Evolutionary conservation across 495 filamentous ascomycete genomes (phyloP).

Genomic region (Penicillium argentinense): DNA sequence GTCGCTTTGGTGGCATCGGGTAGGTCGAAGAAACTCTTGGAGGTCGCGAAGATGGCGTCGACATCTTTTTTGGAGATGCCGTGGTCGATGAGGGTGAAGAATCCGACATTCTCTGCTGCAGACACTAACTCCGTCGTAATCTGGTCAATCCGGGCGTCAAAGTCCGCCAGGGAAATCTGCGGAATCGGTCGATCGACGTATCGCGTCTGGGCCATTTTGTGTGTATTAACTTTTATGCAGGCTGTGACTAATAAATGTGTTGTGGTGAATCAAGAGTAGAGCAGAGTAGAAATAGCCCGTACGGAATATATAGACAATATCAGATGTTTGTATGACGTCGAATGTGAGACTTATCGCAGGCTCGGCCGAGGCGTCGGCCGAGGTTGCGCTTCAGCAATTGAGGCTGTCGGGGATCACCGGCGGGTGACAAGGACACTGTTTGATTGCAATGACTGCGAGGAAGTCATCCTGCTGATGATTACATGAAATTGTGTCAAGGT

Average conservation of each 20-base stretch:
- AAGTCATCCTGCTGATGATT: too few relatives aligned
- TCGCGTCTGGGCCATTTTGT: constrained; percentile 30
- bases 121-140: constrained; percentile 54
- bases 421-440: too few relatives aligned
- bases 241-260: not conserved
- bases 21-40: constrained; percentile 57
- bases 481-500: too few relatives aligned
- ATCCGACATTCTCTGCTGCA: constrained; percentile 62
- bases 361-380: constrained; percentile 15
- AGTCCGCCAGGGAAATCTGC: constrained; percentile 58
- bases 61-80: constrained; percentile 51
- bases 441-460: too few relatives aligned
- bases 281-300: not conserved
- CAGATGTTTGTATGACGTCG: not conserved
- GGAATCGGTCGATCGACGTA: constrained; percentile 53
- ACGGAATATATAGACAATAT: not conserved
- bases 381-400: not conserved
- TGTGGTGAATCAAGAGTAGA: not conserved
- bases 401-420: not conserved
- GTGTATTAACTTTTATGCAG: not conserved
- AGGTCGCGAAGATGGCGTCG: constrained; percentile 51
- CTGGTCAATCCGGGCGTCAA: constrained; percentile 49
- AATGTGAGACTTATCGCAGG: constrained; percentile 5
- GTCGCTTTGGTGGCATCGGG: constrained; percentile 51
- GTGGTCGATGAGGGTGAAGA: constrained; percentile 61